Evolutionary conservation across 2,329 filamentous ascomycete species (phyloP), one percentile per base, ranked within the genome.

Genomic region (Septoria linicola): DNA sequence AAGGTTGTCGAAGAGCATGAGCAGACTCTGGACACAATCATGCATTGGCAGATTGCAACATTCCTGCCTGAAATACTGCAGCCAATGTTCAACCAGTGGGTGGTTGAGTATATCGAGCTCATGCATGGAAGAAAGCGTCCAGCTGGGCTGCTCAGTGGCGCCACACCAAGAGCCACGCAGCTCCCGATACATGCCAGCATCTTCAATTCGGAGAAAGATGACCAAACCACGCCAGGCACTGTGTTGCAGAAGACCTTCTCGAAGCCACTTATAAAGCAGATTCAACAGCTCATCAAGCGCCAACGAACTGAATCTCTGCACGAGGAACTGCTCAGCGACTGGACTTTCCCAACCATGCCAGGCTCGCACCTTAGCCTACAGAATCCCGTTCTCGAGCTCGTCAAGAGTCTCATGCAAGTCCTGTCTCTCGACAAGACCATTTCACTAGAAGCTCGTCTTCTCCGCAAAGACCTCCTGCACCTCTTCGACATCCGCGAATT

Each of bases 31-130:
- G 87, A 96, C 63, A 93, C 88, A 8, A 83, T 99, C 63, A 97
- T 99, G 91, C 88, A 96, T 71, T 99, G 95, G 95, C 93, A 99
- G 69, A 86, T 99, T 66, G 87, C 84, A 39, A 91, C 89, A 1
- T 96, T 96, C 68, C 73, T 99, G 1, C 93, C 95, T 0, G 68
- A 75, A 0, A 83, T 86, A 3, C 77, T 99, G 41, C 91, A 97
- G 64, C 80, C 86, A 0, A 81, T 85, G 8, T 99, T 99, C 75
- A 82, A 91, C 56, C 85, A 95, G 62, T 96, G 91, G 89, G 83
- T 96, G 2, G 83, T 96, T 11, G 89, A 96, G 67, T 99, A 96
- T 70, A 88, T 99, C 59, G 84, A 96, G 59, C 78, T 96, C 48
- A 96, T 99, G 91, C 91, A 96, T 65, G 74, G 77, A 10, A 78